Evolutionary conservation across 2,329 filamentous ascomycete species (phyloP).

Genomic region (Polytolypa hystricis): DNA sequence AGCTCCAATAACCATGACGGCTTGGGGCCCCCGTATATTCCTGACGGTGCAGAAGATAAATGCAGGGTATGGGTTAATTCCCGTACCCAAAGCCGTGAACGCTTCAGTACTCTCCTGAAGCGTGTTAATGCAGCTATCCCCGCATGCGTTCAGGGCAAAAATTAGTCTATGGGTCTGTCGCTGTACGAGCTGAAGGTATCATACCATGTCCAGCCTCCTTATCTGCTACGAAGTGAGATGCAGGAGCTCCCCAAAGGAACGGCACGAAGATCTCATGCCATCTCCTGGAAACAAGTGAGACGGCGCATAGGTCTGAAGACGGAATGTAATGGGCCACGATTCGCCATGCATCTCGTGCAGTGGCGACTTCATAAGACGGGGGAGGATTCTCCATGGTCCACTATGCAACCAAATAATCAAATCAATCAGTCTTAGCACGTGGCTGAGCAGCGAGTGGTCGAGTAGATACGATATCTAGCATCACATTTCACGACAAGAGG

Average conservation of each 20-base stretch:
- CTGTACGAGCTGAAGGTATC: constrained; percentile 1
- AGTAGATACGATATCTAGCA: no score
- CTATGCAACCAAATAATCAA: not conserved
- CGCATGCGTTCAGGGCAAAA: no score
- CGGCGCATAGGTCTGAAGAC: constrained; percentile 45
- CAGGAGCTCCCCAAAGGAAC: constrained; percentile 51
- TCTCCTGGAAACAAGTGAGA: constrained; percentile 43
- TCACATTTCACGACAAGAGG: no score
- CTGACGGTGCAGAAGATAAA: constrained; percentile 48
- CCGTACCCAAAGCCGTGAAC: constrained; percentile 42
- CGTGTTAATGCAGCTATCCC: constrained; percentile 44
- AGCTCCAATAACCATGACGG: constrained; percentile 50
- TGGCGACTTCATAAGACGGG: constrained; percentile 50
- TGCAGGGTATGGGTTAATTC: constrained; percentile 51
- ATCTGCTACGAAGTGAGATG: constrained; percentile 49
- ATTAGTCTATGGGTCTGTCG: no score
- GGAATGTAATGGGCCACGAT: constrained; percentile 47
- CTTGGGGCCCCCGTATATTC: constrained; percentile 49
- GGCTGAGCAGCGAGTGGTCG: no score
- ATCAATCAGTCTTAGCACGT: no score
- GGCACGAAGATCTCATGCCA: constrained; percentile 51
- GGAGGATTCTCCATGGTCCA: constrained; percentile 44
- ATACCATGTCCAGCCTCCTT: constrained; percentile 49
- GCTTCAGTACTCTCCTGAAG: constrained; percentile 46
- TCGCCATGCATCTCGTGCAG: constrained; percentile 43